These are phyloP conservation scores for Podaxis rugospora DNA, from an alignment of 768 basidiomycete species.

Conservation along the genomic window DNA sequence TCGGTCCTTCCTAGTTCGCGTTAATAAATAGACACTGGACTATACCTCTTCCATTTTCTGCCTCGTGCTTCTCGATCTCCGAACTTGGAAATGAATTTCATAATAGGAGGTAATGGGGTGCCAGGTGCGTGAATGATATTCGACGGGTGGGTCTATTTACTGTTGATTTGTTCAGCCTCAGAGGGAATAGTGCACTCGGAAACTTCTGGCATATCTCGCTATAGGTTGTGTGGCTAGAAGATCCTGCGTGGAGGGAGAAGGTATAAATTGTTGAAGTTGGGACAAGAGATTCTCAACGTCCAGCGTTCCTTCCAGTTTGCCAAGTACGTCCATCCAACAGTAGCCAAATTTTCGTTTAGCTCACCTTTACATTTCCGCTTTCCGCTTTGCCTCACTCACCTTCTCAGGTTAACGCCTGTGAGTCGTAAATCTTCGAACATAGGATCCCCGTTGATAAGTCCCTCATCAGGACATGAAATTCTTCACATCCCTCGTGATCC, in stretches of 20 bases:
- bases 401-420: neutral
- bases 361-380: neutral
- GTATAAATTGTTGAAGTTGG: neutral
- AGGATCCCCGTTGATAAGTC: neutral
- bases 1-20: neutral
- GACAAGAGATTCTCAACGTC: neutral
- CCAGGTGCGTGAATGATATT: neutral
- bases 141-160: neutral
- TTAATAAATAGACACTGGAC: neutral
- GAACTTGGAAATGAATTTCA: neutral
- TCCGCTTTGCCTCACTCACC: neutral
- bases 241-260: neutral
- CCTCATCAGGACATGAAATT: slow-evolving; percentile 4
- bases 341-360: neutral
- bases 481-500: neutral
- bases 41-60: neutral
- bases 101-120: neutral
- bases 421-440: neutral
- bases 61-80: neutral
- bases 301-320: neutral
- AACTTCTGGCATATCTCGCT: neutral
- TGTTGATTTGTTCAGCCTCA: neutral
- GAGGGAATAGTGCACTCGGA: neutral
- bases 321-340: neutral
- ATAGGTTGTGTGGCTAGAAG: neutral